Conservation (phyloP, 768 basidiomycete genomes). For the Phanerochaete sordida region DNA sequence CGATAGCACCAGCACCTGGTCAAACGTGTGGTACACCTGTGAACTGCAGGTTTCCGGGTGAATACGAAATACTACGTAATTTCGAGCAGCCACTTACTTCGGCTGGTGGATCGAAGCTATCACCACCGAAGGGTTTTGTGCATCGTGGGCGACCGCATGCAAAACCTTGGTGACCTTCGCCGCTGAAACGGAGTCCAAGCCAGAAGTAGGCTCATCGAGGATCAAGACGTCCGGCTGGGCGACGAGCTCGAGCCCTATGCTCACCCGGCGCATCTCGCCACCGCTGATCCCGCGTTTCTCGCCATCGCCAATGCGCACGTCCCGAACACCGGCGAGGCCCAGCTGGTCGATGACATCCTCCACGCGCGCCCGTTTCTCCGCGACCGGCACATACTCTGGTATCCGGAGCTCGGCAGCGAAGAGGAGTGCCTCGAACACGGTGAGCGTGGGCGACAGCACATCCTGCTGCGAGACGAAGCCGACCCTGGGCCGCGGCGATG, state of each 20-base stretch:
- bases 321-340: conserved; percentile 64
- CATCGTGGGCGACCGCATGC: conserved; percentile 68
- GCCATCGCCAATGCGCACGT: conserved; percentile 72
- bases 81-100: conserved; percentile 38
- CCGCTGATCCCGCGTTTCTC: conserved; percentile 84
- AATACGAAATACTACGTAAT: neutral
- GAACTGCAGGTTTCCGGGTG: conserved; percentile 47
- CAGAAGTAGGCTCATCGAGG: conserved; percentile 82
- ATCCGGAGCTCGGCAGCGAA: conserved; percentile 86
- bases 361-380: conserved; percentile 66
- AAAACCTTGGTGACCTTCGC: conserved; percentile 76
- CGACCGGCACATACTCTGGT: conserved; percentile 62
- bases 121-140: conserved; percentile 68
- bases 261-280: conserved; percentile 87
- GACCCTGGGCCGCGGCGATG: conserved; percentile 21
- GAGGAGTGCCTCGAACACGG: conserved; percentile 57
- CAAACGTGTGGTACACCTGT: conserved; percentile 81
- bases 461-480: conserved; percentile 90
- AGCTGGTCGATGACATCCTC: conserved; percentile 71
- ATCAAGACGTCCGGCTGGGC: conserved; percentile 82
- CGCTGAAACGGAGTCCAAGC: conserved; percentile 87
- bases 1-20: conserved; percentile 74
- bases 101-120: conserved; percentile 90
- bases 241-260: conserved; percentile 86
- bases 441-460: conserved; percentile 65